Percentiles rank a stretch among this genome's conserved stretches.
phyloP scores from a whole-genome alignment of 73 alveolate genomes.

The Paramecium primaurelia region DNA sequence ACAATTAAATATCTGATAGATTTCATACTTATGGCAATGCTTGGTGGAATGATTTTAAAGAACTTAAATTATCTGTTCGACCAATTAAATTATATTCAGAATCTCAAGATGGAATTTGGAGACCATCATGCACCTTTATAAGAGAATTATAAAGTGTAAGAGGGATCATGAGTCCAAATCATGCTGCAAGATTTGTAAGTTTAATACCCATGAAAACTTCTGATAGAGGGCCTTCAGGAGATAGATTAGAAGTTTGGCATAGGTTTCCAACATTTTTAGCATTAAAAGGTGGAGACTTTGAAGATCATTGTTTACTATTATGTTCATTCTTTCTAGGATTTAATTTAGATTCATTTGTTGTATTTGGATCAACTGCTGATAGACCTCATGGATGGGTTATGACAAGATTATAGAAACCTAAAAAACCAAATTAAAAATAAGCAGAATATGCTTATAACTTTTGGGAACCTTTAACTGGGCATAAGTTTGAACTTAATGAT shows the following conservation, averaged over 20 bases:
- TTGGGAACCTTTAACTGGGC: slow-evolving; percentile 43
- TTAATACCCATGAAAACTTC: slow-evolving; percentile 76
- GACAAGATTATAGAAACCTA: slow-evolving; percentile 50
- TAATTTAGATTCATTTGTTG: slow-evolving; percentile 34
- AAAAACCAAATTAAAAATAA: slow-evolving; percentile 17
- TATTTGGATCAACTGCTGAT: slow-evolving; percentile 74
- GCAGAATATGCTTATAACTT: slow-evolving; percentile 18
- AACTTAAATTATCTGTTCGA: not conserved
- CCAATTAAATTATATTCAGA: slow-evolving; percentile 35
- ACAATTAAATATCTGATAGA: slow-evolving; percentile 11
- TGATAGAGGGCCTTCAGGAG: slow-evolving; percentile 72
- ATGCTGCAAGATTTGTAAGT: slow-evolving; percentile 82
- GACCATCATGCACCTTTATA: slow-evolving; percentile 3
- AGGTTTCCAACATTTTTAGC: slow-evolving; percentile 68
- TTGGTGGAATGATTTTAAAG: slow-evolving; percentile 50
- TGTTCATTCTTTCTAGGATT: slow-evolving; percentile 23
- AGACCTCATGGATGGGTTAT: slow-evolving; percentile 87
- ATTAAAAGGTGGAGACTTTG: slow-evolving; percentile 35
- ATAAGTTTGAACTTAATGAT: slow-evolving; percentile 27
- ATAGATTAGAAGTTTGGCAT: slow-evolving; percentile 83
- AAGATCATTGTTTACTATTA: slow-evolving; percentile 12
- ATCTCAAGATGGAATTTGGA: slow-evolving; percentile 38
- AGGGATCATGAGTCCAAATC: slow-evolving; percentile 65
- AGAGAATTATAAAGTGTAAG: slow-evolving; percentile 25
- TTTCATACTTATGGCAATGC: slow-evolving; percentile 43